Evolutionary conservation across 108 stramenopile genomes (phyloP).

Genomic region (Nitzschia putrida): DNA sequence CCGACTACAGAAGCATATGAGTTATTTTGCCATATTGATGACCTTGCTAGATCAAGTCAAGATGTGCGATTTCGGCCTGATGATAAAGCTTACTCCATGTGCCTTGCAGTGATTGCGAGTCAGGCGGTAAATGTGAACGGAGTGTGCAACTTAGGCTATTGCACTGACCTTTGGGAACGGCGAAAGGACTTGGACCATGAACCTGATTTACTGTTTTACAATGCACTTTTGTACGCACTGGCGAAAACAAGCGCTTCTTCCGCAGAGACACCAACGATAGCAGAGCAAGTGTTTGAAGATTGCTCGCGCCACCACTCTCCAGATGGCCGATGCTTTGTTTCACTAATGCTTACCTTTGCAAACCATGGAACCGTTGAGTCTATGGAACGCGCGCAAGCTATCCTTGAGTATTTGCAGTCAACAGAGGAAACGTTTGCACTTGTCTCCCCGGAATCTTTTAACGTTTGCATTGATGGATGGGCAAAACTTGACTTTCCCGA

Average conservation of each 20-base stretch:
- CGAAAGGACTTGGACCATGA: not conserved
- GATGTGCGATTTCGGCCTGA: not conserved
- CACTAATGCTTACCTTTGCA: slow-evolving; percentile 18
- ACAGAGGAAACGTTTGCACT: not conserved
- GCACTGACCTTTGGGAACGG: not conserved
- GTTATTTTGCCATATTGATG: not conserved
- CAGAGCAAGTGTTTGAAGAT: not conserved
- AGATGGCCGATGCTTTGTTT: slow-evolving; percentile 2
- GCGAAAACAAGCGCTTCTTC: slow-evolving; percentile 8
- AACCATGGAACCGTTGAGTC: not conserved
- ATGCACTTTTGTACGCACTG: slow-evolving; percentile 13
- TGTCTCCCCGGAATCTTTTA: slow-evolving; percentile 17
- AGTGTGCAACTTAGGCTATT: not conserved
- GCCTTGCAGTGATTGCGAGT: slow-evolving; percentile 13
- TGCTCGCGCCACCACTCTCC: not conserved
- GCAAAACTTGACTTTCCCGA: slow-evolving; percentile 12
- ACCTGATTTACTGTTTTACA: slow-evolving; percentile 21
- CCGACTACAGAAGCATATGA: not conserved
- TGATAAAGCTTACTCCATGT: slow-evolving; percentile 25
- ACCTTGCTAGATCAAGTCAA: not conserved
- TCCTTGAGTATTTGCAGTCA: not conserved
- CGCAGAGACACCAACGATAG: slow-evolving; percentile 10
- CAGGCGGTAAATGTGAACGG: slow-evolving; percentile 1
- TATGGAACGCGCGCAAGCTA: slow-evolving; percentile 14
- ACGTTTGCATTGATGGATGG: slow-evolving; percentile 27